phyloP scores from a whole-genome alignment of 192 early-diverging fungal genomes.

The Podila minutissima region DNA sequence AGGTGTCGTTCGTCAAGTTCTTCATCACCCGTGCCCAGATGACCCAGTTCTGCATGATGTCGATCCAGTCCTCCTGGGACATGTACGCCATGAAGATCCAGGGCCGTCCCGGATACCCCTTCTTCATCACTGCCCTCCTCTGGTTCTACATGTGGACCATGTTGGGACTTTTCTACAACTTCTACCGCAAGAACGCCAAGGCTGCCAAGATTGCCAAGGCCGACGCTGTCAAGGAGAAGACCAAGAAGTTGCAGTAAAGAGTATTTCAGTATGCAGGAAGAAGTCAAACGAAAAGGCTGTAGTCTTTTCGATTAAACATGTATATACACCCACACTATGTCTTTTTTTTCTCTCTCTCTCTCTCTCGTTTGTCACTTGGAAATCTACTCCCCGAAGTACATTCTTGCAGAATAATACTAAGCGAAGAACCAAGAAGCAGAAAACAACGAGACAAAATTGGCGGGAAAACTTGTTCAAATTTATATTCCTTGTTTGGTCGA shows the following conservation, averaged over 20 bases:
- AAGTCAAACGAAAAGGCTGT: background rate
- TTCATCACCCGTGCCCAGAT: slow-evolving; percentile 74
- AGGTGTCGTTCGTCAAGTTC: slow-evolving; percentile 68
- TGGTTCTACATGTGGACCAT: slow-evolving; percentile 75
- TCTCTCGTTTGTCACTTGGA: too few species aligned
- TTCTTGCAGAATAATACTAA: too few species aligned
- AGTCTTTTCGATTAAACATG: background rate
- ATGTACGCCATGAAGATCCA: slow-evolving; percentile 52
- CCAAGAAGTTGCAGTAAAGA: slow-evolving; percentile 45
- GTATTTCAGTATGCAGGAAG: background rate
- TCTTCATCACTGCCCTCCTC: slow-evolving; percentile 59
- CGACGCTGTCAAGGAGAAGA: slow-evolving; percentile 40
- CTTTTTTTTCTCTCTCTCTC: too few species aligned
- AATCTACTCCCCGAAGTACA: too few species aligned
- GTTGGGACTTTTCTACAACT: slow-evolving; percentile 71
- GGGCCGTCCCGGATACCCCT: slow-evolving; percentile 55
- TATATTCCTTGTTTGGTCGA: too few species aligned
- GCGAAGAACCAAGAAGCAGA: too few species aligned
- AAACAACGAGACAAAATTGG: too few species aligned
- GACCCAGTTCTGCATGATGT: slow-evolving; percentile 72
- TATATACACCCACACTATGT: too few species aligned
- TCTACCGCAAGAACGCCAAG: slow-evolving; percentile 62
- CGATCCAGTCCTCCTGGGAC: slow-evolving; percentile 62
- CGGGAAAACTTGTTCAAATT: too few species aligned
- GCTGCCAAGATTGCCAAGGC: slow-evolving; percentile 32